Evolutionary conservation across 768 basidiomycete species (phyloP).

Genomic region (Crucibulum laeve): DNA sequence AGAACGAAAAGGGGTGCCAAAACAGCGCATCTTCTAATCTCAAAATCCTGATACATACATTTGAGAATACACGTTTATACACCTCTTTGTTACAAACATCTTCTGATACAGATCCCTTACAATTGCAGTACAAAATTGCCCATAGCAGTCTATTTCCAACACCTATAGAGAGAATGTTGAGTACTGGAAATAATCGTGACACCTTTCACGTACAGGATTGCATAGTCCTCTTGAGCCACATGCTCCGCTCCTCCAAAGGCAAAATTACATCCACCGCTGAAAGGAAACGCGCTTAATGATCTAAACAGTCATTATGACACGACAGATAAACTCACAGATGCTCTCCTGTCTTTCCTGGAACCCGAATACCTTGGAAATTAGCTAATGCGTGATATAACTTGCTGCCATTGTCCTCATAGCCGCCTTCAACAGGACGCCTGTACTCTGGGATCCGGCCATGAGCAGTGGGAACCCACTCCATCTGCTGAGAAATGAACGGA

Average conservation of each 20-base stretch:
- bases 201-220: conserved; percentile 42
- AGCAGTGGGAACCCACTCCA: conserved; percentile 71
- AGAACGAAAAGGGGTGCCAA: too few relatives aligned
- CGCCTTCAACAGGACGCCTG: conserved; percentile 62
- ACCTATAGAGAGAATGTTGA: too few relatives aligned
- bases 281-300: neutral
- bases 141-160: too few relatives aligned
- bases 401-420: conserved; percentile 58
- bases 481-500: conserved; percentile 58
- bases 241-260: conserved; percentile 43
- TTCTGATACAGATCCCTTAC: too few relatives aligned
- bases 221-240: conserved; percentile 34
- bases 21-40: too few relatives aligned
- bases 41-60: too few relatives aligned
- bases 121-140: too few relatives aligned
- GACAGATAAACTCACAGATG: conserved; percentile 44
- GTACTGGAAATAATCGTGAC: too few relatives aligned
- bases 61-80: too few relatives aligned
- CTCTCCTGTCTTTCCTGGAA: conserved; percentile 62
- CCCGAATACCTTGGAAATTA: conserved; percentile 32
- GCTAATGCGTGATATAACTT: conserved; percentile 59
- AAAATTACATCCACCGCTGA: conserved; percentile 38
- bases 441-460: conserved; percentile 57
- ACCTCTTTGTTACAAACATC: too few relatives aligned
- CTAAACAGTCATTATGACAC: neutral